Percentiles rank a stretch among this genome's conserved stretches.
phyloP scores from a whole-genome alignment of 2,329 filamentous ascomycete genomes.

The Drechslerella coelobrocha region DNA sequence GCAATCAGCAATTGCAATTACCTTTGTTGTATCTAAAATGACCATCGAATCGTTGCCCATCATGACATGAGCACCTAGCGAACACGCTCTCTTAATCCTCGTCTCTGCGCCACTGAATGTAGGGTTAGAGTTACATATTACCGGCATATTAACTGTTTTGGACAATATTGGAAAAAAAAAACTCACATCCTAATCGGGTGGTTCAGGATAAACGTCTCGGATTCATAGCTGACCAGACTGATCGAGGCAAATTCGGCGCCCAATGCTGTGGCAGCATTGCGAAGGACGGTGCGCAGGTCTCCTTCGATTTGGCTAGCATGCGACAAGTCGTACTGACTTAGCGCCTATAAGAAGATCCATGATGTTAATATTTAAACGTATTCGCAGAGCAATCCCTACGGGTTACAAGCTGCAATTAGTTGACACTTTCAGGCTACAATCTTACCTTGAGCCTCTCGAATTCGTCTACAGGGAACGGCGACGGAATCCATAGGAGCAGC shows the following conservation, averaged over 20 bases:
- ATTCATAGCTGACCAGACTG: constrained; percentile 56
- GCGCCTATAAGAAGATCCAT: constrained; percentile 8
- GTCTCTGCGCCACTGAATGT: constrained; percentile 51
- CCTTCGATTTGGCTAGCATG: constrained; percentile 32
- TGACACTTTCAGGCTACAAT: too few relatives aligned
- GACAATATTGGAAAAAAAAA: neutral
- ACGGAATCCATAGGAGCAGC: constrained; percentile 52
- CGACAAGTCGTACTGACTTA: constrained; percentile 25
- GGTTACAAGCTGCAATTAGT: too few relatives aligned
- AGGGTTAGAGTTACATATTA: constrained; percentile 2
- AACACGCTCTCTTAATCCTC: constrained; percentile 55
- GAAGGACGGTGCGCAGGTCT: constrained; percentile 38
- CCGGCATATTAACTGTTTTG: neutral
- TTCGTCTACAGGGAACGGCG: constrained; percentile 36
- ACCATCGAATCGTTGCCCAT: constrained; percentile 56
- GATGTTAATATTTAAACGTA: neutral
- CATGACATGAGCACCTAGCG: constrained; percentile 58
- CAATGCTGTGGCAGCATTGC: constrained; percentile 27
- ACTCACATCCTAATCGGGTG: constrained; percentile 47
- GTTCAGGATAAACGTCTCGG: constrained; percentile 55
- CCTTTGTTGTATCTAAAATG: constrained; percentile 56
- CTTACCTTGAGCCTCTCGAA: constrained; percentile 22
- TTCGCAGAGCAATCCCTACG: too few relatives aligned
- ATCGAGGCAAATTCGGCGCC: constrained; percentile 54
- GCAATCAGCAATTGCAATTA: constrained; percentile 50